These are phyloP conservation scores for Berberis vulgaris DNA, from an alignment of 164 flowering plant species.

Conservation along the genomic window DNA sequence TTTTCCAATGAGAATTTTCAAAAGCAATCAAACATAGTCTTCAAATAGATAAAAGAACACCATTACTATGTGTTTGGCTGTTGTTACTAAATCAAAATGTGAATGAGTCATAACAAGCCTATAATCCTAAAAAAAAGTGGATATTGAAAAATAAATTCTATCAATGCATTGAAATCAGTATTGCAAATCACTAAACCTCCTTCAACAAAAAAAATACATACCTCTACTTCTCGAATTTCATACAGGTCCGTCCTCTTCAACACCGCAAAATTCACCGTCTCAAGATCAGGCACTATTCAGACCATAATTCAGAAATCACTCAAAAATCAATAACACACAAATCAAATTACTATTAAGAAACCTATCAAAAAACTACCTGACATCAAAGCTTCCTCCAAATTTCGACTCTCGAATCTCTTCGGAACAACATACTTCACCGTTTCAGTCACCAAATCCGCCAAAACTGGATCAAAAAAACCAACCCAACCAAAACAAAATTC, in stretches of 20 bases:
- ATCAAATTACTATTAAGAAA: background rate
- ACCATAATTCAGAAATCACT: background rate
- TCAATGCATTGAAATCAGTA: no score
- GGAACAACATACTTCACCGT: slow-evolving; percentile 66
- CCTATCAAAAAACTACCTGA: slow-evolving; percentile 34
- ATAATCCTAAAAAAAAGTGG: no score
- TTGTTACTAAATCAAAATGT: no score
- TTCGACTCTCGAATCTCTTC: slow-evolving; percentile 54
- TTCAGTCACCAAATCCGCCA: slow-evolving; percentile 58
- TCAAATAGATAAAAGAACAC: no score
- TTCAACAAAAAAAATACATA: slow-evolving; percentile 6
- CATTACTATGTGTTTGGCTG: no score
- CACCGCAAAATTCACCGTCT: slow-evolving; percentile 65
- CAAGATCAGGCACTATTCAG: slow-evolving; percentile 73
- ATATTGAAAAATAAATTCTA: no score
- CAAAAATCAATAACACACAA: background rate
- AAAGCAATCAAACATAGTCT: no score
- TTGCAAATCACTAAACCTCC: no score
- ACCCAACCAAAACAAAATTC: background rate
- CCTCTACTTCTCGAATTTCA: slow-evolving; percentile 91
- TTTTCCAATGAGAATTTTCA: no score
- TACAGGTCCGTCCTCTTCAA: slow-evolving; percentile 48
- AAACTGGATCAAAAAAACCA: slow-evolving; percentile 32
- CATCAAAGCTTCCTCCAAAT: slow-evolving; percentile 88
- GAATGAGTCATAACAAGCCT: no score